A percentile compares a stretch with the other conserved stretches of the same genome.
These are phyloP conservation scores for Xylaria curta DNA, from an alignment of 495 filamentous ascomycete genomes.

Conservation along the genomic window DNA sequence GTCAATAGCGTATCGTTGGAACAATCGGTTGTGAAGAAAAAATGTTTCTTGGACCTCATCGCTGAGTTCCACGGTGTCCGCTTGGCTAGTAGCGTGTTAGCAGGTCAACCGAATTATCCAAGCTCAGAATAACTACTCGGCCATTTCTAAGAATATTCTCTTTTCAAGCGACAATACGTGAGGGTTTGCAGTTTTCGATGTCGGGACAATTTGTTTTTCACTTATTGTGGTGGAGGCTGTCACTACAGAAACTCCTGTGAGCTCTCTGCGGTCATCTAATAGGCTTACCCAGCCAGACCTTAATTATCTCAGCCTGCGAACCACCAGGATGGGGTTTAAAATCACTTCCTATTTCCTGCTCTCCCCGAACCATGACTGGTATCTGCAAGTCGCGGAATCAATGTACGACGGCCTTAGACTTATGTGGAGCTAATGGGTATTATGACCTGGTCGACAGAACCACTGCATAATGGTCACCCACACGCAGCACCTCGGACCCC, in stretches of 20 bases:
- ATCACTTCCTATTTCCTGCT: slow-evolving; percentile 20
- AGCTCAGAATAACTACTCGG: slow-evolving; percentile 37
- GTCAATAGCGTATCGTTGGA: slow-evolving; percentile 76
- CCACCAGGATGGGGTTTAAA: slow-evolving; percentile 25
- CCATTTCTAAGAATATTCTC: slow-evolving; percentile 33
- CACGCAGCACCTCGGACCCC: slow-evolving; percentile 41
- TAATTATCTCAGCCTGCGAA: slow-evolving; percentile 24
- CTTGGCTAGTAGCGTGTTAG: slow-evolving; percentile 37
- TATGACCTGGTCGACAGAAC: slow-evolving; percentile 41
- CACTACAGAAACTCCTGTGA: slow-evolving; percentile 22
- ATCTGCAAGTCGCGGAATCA: slow-evolving; percentile 43
- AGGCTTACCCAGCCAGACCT: slow-evolving; percentile 22
- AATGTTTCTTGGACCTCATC: slow-evolving; percentile 66
- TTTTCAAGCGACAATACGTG: slow-evolving; percentile 26
- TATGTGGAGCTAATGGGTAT: slow-evolving; percentile 44
- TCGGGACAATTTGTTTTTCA: slow-evolving; percentile 9
- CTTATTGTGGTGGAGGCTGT: slow-evolving; percentile 25
- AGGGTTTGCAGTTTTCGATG: slow-evolving; percentile 21
- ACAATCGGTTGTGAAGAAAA: slow-evolving; percentile 70
- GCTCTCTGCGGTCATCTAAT: slow-evolving; percentile 25
- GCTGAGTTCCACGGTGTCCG: slow-evolving; percentile 44
- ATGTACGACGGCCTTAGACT: slow-evolving; percentile 42
- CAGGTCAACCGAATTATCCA: slow-evolving; percentile 28
- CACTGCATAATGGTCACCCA: slow-evolving; percentile 42
- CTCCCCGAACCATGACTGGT: slow-evolving; percentile 33